phyloP scores from a whole-genome alignment of 495 filamentous ascomycete species.

The Chaetomium fimeti region DNA sequence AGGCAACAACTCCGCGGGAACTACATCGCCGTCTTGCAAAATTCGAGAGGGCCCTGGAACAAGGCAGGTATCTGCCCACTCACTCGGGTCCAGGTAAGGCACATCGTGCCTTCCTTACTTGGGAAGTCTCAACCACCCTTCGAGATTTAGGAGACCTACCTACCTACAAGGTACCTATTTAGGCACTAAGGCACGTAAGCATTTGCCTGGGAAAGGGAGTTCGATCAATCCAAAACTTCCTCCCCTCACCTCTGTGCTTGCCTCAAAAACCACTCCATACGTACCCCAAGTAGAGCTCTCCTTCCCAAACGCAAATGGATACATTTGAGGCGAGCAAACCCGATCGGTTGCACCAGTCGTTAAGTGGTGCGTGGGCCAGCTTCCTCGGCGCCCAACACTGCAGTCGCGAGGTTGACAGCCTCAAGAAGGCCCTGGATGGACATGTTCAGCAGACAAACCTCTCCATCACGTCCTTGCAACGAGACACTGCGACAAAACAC shows the following conservation, averaged over 20 bases:
- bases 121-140: background rate
- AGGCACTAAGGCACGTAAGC: background rate
- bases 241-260: background rate
- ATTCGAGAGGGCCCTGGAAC: too few species aligned
- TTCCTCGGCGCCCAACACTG: conserved; percentile 33
- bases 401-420: conserved; percentile 22
- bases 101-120: conserved; percentile 5
- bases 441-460: conserved; percentile 20
- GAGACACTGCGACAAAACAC: conserved; percentile 20
- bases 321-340: conserved; percentile 14
- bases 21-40: too few species aligned
- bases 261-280: background rate
- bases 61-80: background rate
- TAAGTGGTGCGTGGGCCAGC: conserved; percentile 29
- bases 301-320: conserved; percentile 13
- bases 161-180: too few species aligned
- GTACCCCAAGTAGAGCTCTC: background rate
- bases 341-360: conserved; percentile 24
- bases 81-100: background rate
- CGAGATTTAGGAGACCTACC: background rate
- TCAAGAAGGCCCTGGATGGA: conserved; percentile 25
- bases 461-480: conserved; percentile 22
- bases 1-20: too few species aligned
- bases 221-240: background rate
- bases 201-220: background rate